Base-by-base conservation (phyloP, 768 basidiomycete genomes). In the Russula abietina region DNA sequence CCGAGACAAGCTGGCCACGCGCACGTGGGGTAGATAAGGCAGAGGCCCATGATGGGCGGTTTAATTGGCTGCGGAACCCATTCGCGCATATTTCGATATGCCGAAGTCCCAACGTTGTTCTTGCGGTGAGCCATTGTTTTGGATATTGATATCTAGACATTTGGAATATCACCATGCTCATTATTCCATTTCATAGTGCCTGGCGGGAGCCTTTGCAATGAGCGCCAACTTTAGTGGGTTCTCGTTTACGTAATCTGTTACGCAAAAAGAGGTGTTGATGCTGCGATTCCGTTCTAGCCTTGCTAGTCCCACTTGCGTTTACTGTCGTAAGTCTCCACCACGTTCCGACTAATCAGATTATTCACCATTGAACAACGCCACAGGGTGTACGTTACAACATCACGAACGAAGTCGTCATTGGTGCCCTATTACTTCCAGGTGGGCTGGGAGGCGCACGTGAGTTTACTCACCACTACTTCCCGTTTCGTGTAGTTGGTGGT, bases 1-100 rank as follows among this genome's bases (percentile, higher is more conserved):
- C 87, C 0, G 88, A 89, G 67, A 89, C 87, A 2, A 81, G 80
- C 55, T 83, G 86, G 67, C 86, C 87, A 0, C 80, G 83, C 8
- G 69, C 78, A 0, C 75, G 79, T 43, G 82, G 84, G 0, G 74
- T 86, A 2, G 85, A 86, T 57, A 82, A 82, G 50, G 66, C 24
- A 26, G 50, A 53, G 30, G 33, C 38, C 17, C 63, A 33, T 51
- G 64, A 45, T 48, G 17, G 8, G 2, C 60, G 64, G 45, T 74
- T 77, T 54, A 74, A 83, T 0, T 80, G 80, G 69, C 62, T 89
- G 10, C 41, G 11, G 24, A 89, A 89, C 69, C 87, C 87, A 0
- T 74, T 90, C 38, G 67, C 70, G 7, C 78, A 82, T 33, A 68
- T 88, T 4, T 62, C 69, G 43, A 68, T 87, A 9, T 72, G 88